These are phyloP conservation scores for Immersiella caudata DNA, from an alignment of 495 filamentous ascomycete genomes.

Conservation along the genomic window DNA sequence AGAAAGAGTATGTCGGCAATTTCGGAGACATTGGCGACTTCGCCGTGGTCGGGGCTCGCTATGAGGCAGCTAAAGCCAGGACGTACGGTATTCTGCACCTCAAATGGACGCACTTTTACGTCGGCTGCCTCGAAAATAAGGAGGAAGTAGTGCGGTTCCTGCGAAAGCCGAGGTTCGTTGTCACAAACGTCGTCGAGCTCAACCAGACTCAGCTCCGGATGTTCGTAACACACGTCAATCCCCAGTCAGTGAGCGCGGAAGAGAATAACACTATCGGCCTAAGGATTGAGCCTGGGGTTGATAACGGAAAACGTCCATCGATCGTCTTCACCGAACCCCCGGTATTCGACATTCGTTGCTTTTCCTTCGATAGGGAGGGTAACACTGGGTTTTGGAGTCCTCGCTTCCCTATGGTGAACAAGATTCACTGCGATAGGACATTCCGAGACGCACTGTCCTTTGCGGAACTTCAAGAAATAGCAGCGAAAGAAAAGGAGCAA, in stretches of 20 bases:
- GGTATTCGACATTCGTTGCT: constrained; percentile 53
- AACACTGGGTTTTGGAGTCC: constrained; percentile 52
- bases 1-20: constrained; percentile 84
- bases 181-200: constrained; percentile 59
- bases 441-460: constrained; percentile 47
- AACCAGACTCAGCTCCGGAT: constrained; percentile 39
- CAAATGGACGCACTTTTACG: constrained; percentile 76
- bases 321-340: constrained; percentile 45
- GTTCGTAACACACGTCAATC: constrained; percentile 41
- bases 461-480: constrained; percentile 48
- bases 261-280: constrained; percentile 38
- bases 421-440: constrained; percentile 52
- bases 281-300: constrained; percentile 35
- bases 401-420: constrained; percentile 49
- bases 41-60: constrained; percentile 71
- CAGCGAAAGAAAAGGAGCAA: constrained; percentile 38
- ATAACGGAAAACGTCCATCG: constrained; percentile 39
- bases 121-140: constrained; percentile 78
- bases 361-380: constrained; percentile 48
- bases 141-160: constrained; percentile 56
- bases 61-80: constrained; percentile 60
- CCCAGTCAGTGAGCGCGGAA: constrained; percentile 32
- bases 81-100: constrained; percentile 52
- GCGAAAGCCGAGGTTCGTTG: constrained; percentile 61
- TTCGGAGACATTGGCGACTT: constrained; percentile 84